phyloP scores from a whole-genome alignment of 1,284 basidiomycete species.

The Malassezia japonica region DNA sequence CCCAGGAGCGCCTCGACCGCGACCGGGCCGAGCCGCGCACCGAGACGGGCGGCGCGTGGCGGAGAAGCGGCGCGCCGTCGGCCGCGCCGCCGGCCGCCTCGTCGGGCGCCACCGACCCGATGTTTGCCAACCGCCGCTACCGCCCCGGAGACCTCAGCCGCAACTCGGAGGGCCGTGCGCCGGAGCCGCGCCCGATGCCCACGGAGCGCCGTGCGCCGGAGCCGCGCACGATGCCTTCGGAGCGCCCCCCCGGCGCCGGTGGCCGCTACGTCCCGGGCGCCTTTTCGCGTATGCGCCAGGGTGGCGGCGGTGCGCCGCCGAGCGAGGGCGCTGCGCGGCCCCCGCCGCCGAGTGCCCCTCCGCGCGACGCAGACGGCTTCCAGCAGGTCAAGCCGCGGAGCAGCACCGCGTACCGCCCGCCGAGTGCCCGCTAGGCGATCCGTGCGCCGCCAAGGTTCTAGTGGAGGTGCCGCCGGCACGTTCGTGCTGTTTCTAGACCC shows the following conservation, averaged over 20 bases:
- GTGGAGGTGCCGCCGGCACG: too few relatives aligned
- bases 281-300: conserved; percentile 16
- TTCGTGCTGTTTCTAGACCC: too few relatives aligned
- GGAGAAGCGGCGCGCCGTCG: conserved; percentile 7
- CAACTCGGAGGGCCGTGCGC: neutral
- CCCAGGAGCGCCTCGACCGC: conserved; percentile 19
- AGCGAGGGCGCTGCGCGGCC: neutral
- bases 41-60: conserved; percentile 7
- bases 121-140: conserved; percentile 19
- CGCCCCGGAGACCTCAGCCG: conserved; percentile 15
- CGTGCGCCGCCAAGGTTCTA: too few relatives aligned
- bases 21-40: conserved; percentile 2
- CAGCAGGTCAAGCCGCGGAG: conserved; percentile 14
- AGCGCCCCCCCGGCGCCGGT: neutral
- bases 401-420: conserved; percentile 39
- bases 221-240: neutral
- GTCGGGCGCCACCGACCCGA: conserved; percentile 12
- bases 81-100: conserved; percentile 1
- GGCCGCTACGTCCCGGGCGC: conserved; percentile 14
- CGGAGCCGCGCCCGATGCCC: neutral
- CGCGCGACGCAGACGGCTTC: conserved; percentile 11
- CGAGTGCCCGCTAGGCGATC: conserved; percentile 13
- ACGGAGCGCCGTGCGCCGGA: neutral
- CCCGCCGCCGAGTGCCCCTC: neutral
- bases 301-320: conserved; percentile 1